phyloP scores from a whole-genome alignment of 345 rosid species.

The Raphanus sativus region DNA sequence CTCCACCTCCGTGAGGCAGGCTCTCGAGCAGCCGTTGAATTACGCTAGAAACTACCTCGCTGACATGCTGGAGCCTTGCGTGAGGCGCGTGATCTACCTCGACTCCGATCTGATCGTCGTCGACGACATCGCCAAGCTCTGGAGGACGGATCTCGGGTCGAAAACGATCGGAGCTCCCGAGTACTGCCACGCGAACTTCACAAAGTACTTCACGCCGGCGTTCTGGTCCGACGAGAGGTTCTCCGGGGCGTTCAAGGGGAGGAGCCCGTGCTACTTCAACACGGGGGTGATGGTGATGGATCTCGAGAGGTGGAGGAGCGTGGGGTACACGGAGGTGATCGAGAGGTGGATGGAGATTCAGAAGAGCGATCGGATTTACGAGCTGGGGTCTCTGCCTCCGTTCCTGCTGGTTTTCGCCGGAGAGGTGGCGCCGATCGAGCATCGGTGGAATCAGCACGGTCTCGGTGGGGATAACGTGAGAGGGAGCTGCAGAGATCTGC shows the following conservation, averaged over 20 bases:
- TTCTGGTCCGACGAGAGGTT: conserved; percentile 69
- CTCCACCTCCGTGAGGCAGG: conserved; percentile 88
- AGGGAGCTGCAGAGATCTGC: conserved; percentile 89
- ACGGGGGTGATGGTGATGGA: conserved; percentile 98
- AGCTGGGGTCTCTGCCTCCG: conserved; percentile 94
- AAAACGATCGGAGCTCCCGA: conserved; percentile 95
- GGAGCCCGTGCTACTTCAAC: conserved; percentile 81
- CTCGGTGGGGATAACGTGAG: conserved; percentile 89
- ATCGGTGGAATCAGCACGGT: conserved; percentile 98
- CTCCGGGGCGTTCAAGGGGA: conserved; percentile 54
- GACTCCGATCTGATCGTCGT: conserved; percentile 92
- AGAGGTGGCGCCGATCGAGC: conserved; percentile 85
- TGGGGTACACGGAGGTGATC: conserved; percentile 69
- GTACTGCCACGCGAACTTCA: conserved; percentile 93
- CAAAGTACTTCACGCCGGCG: conserved; percentile 70
- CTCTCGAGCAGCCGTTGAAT: conserved; percentile 90
- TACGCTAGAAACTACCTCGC: conserved; percentile 91
- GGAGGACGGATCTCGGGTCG: conserved; percentile 62
- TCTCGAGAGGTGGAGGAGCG: conserved; percentile 79
- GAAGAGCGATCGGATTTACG: conserved; percentile 80
- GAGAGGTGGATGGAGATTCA: conserved; percentile 99
- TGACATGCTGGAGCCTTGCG: conserved; percentile 82
- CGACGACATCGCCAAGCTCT: conserved; percentile 76
- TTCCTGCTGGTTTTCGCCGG: conserved; percentile 81
- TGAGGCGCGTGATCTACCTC: conserved; percentile 75